Conservation (phyloP, 2,329 filamentous ascomycete species). For the Apiospora arundinis region DNA sequence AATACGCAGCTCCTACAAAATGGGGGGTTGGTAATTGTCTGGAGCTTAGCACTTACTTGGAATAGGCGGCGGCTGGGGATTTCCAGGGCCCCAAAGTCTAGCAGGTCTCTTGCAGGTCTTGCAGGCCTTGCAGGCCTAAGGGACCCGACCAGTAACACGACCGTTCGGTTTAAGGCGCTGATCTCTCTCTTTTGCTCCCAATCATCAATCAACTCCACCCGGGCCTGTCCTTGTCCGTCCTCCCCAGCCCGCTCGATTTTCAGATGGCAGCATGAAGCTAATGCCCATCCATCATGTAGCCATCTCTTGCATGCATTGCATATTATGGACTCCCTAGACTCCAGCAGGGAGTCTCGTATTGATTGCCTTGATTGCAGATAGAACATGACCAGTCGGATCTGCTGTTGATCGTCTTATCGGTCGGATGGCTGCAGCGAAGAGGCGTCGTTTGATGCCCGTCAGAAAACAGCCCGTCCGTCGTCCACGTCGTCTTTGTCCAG, state of each 20-base stretch:
- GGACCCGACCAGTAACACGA: neutral
- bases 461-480: neutral
- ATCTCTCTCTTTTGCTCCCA: neutral
- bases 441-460: constrained; percentile 12
- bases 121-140: too few species aligned
- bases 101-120: too few species aligned
- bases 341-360: neutral
- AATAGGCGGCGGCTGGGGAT: constrained; percentile 15
- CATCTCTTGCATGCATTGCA: constrained; percentile 15
- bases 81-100: neutral
- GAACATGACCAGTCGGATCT: constrained; percentile 13
- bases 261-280: neutral
- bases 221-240: neutral
- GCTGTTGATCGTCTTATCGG: neutral
- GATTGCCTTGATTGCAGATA: constrained; percentile 11
- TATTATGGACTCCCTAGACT: neutral
- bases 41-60: neutral
- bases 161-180: neutral
- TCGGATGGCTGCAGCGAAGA: neutral
- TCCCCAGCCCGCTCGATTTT: constrained; percentile 3
- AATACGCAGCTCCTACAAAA: constrained; percentile 5
- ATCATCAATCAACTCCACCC: neutral
- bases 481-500: neutral
- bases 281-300: neutral
- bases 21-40: neutral